Conservation (phyloP, 306 rosid species). For the Cucurbita maxima region DNA sequence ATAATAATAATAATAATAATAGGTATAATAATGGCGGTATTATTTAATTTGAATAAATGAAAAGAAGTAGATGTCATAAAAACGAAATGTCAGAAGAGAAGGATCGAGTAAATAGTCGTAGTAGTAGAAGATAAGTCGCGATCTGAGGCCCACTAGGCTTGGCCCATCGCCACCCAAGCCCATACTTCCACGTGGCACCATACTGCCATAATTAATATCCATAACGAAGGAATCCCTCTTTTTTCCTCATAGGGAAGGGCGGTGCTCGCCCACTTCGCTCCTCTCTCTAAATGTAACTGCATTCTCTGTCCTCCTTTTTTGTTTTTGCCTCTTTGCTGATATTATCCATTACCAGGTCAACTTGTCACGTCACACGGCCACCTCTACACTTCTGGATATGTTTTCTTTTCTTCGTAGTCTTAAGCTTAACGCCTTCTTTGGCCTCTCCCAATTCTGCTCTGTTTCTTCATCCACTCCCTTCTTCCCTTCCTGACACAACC, state of each 20-base stretch:
- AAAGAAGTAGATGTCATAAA: too few species aligned
- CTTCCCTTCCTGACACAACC: too few species aligned
- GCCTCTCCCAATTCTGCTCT: not conserved
- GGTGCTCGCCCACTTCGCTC: not conserved
- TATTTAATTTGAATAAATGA: not conserved
- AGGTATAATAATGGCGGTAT: not conserved
- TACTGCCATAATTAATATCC: not conserved
- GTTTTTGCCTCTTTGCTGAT: too few species aligned
- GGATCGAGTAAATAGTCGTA: not conserved
- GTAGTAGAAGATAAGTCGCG: not conserved
- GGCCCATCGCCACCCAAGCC: not conserved
- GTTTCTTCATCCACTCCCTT: not conserved
- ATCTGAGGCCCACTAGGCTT: not conserved
- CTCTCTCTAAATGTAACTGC: too few species aligned
- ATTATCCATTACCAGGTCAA: conserved; percentile 2
- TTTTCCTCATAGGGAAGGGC: not conserved
- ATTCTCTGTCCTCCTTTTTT: not conserved
- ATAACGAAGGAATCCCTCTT: not conserved
- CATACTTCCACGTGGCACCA: conserved; percentile 4
- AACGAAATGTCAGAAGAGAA: not conserved
- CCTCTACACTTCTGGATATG: not conserved
- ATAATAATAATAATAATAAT: too few species aligned
- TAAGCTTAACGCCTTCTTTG: not conserved
- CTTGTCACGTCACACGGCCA: conserved; percentile 1
- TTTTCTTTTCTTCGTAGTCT: not conserved